These are phyloP conservation scores for Bruguiera sexangula DNA, from an alignment of 345 rosid species.

Conservation along the genomic window DNA sequence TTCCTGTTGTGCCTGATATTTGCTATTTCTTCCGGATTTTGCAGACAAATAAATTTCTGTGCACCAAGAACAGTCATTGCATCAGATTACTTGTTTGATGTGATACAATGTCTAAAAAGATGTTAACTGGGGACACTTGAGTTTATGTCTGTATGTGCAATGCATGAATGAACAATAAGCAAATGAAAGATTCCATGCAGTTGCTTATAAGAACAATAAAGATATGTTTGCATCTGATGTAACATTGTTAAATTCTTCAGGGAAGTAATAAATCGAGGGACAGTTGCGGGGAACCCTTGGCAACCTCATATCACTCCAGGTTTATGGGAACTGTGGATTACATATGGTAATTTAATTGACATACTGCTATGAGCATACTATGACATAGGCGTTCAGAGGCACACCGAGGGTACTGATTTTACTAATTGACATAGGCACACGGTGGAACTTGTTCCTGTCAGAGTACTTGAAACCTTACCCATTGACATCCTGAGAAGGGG, in stretches of 20 bases:
- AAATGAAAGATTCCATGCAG: neutral
- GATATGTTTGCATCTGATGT: slow-evolving; percentile 10
- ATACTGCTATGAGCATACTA: neutral
- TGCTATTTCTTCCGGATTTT: slow-evolving; percentile 5
- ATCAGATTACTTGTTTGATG: neutral
- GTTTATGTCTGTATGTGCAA: neutral
- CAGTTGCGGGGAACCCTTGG: slow-evolving; percentile 74
- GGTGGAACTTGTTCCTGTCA: slow-evolving; percentile 61
- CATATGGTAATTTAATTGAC: slow-evolving; percentile 55
- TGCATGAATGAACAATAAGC: neutral
- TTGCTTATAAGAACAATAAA: neutral
- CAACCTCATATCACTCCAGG: slow-evolving; percentile 81
- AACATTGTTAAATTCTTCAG: slow-evolving; percentile 37
- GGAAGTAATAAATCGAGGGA: slow-evolving; percentile 60
- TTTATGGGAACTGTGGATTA: slow-evolving; percentile 95
- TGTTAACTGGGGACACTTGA: neutral
- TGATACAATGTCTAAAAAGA: neutral
- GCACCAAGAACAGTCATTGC: neutral
- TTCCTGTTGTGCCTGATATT: neutral
- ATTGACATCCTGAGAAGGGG: slow-evolving; percentile 43
- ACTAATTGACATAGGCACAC: slow-evolving; percentile 62
- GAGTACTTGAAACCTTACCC: slow-evolving; percentile 90
- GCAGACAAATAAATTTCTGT: neutral
- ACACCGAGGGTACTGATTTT: slow-evolving; percentile 10
- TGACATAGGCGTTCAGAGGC: neutral